phyloP scores from a whole-genome alignment of 208 protist genomes.

The Tetramitus jugosus region DNA sequence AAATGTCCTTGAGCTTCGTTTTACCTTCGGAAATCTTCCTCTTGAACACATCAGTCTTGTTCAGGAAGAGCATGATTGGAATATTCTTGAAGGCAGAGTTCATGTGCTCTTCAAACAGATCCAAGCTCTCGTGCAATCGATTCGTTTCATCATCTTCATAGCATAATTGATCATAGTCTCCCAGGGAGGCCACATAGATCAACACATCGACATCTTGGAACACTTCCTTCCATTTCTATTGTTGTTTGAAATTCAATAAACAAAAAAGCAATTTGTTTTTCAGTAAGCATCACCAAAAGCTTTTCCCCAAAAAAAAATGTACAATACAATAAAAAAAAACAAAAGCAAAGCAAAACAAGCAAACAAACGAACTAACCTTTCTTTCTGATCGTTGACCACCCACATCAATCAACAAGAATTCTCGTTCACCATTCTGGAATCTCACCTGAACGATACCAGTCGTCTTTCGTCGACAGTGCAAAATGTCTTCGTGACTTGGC shows the following conservation, averaged over 20 bases:
- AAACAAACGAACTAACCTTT: too few species aligned
- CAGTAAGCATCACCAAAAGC: too few species aligned
- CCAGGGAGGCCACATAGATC: neutral
- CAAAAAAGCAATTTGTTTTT: too few species aligned
- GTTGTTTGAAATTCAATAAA: too few species aligned
- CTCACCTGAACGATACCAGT: neutral
- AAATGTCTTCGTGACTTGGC: neutral
- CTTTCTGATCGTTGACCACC: conserved; percentile 34
- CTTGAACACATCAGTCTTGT: neutral
- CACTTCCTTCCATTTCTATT: neutral
- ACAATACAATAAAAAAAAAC: too few species aligned
- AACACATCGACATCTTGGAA: too few species aligned
- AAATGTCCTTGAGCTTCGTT: neutral
- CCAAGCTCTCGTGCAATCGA: neutral
- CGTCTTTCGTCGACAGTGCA: neutral
- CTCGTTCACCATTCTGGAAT: conserved; percentile 49
- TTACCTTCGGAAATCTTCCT: neutral
- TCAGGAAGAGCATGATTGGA: neutral
- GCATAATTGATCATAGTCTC: neutral
- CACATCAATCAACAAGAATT: conserved; percentile 33
- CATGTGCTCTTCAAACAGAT: neutral
- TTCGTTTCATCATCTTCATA: neutral
- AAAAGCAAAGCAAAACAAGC: too few species aligned
- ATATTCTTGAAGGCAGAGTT: neutral
- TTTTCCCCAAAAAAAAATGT: too few species aligned